Percentiles rank a stretch among this genome's conserved stretches.
Conservation (phyloP, 306 rosid species). For the Prunus persica region DNA sequence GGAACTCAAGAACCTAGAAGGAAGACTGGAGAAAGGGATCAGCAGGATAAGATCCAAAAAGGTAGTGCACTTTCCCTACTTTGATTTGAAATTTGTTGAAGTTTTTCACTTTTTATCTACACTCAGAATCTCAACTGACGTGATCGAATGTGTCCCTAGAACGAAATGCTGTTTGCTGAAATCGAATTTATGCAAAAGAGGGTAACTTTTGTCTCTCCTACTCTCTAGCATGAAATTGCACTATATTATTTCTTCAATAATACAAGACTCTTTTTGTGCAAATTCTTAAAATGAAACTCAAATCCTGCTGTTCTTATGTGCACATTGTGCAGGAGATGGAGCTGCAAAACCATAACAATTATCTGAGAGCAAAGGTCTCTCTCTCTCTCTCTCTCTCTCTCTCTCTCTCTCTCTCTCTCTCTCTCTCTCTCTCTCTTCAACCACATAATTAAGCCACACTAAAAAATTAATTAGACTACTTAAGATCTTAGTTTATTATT, state of each 20-base stretch:
- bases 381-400: constrained; percentile 14
- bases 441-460: background rate
- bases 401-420: constrained; percentile 15
- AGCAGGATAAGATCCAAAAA: constrained; percentile 86
- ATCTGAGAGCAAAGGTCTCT: constrained; percentile 74
- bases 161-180: constrained; percentile 75
- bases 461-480: background rate
- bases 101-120: background rate
- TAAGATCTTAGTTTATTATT: background rate
- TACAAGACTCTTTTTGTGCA: background rate
- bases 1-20: constrained; percentile 85
- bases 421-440: constrained; percentile 14
- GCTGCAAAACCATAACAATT: constrained; percentile 79
- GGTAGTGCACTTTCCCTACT: constrained; percentile 25
- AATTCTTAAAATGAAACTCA: background rate
- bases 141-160: constrained; percentile 30
- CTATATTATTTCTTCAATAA: background rate
- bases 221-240: background rate
- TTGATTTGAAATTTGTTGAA: background rate
- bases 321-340: constrained; percentile 96
- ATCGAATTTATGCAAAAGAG: constrained; percentile 93
- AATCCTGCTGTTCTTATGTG: background rate
- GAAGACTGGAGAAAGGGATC: constrained; percentile 91
- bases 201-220: constrained; percentile 40
- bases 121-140: background rate